A percentile compares a stretch with the other conserved stretches of the same genome.
Evolutionary conservation across 345 rosid genomes (phyloP).

Genomic region (Carallia pectinifolia): DNA sequence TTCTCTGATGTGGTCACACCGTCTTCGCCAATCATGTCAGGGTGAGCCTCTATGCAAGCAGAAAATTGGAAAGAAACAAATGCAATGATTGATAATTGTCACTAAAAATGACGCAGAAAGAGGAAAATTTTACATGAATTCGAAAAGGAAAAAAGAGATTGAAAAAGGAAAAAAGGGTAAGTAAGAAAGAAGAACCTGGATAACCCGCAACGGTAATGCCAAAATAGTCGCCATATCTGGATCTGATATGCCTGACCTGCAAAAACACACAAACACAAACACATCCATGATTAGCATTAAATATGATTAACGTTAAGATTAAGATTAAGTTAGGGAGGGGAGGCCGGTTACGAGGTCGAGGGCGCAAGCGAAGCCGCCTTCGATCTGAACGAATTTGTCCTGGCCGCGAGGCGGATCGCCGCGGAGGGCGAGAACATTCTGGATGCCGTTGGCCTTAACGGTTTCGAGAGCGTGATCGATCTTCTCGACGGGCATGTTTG

Average conservation of each 20-base stretch:
- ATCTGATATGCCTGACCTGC: constrained; percentile 76
- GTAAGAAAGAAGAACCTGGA: constrained; percentile 51
- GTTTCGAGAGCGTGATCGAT: constrained; percentile 84
- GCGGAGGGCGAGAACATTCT: constrained; percentile 97
- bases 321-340: background rate
- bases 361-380: constrained; percentile 95
- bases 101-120: background rate
- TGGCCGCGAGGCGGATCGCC: constrained; percentile 99
- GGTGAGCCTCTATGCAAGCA: constrained; percentile 72
- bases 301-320: background rate
- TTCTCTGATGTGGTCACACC: constrained; percentile 70
- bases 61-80: background rate
- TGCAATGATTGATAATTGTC: too few relatives aligned
- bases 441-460: constrained; percentile 87
- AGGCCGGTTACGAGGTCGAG: constrained; percentile 62
- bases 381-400: constrained; percentile 90
- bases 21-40: constrained; percentile 70
- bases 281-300: background rate
- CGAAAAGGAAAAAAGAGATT: background rate
- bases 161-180: background rate
- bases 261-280: constrained; percentile 4
- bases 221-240: constrained; percentile 78
- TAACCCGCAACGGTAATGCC: constrained; percentile 99
- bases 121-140: background rate
- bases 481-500: constrained; percentile 95